A percentile compares a stretch with the other conserved stretches of the same genome.
Conservation (phyloP, 73 alveolate genomes). For the Paramecium biaurelia region DNA sequence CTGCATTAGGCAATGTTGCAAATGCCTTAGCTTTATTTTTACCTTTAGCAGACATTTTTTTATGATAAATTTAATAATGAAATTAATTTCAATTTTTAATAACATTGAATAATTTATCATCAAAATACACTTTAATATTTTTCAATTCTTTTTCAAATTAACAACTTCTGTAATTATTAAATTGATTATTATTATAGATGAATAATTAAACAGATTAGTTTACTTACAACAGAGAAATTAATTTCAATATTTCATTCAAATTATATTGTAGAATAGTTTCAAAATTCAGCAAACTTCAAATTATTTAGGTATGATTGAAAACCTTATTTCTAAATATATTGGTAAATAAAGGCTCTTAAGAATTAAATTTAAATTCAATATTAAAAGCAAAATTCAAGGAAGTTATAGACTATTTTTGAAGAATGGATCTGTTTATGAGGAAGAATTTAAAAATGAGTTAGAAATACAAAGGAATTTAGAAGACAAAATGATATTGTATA, state of each 20-base stretch:
- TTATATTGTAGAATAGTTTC: not conserved
- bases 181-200: too few species aligned
- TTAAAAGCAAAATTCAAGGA: not conserved
- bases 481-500: too few species aligned
- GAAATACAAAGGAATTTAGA: too few species aligned
- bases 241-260: not conserved
- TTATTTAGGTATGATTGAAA: too few species aligned
- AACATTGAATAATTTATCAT: not conserved
- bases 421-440: too few species aligned
- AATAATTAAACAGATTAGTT: not conserved
- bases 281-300: not conserved
- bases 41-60: conserved; percentile 43
- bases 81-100: not conserved
- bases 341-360: not conserved
- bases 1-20: not conserved
- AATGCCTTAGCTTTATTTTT: not conserved
- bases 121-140: not conserved
- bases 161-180: too few species aligned
- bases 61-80: not conserved
- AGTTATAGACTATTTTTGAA: too few species aligned
- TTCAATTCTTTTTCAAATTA: not conserved
- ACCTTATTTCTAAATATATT: too few species aligned
- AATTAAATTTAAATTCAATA: too few species aligned
- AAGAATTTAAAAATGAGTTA: too few species aligned
- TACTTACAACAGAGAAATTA: too few species aligned